Conservation (phyloP, 106 monocot species). For the Dioscorea alata region DNA sequence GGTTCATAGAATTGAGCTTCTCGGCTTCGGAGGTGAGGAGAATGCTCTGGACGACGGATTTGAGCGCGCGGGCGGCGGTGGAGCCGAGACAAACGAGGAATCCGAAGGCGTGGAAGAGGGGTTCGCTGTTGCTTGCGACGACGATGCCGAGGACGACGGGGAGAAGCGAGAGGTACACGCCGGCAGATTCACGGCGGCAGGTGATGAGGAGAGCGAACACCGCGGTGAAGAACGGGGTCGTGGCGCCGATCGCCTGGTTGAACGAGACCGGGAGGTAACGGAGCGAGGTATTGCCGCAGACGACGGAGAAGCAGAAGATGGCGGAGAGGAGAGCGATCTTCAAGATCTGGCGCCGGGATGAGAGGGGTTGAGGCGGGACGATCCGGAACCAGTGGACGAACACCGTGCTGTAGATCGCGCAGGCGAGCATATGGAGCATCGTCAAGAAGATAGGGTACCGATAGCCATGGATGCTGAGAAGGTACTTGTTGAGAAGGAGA, state of each 20-base stretch:
- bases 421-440: slow-evolving; percentile 13
- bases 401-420: slow-evolving; percentile 8
- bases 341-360: slow-evolving; percentile 13
- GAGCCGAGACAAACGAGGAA: slow-evolving; percentile 22
- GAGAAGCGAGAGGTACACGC: slow-evolving; percentile 10
- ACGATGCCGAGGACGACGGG: slow-evolving; percentile 19
- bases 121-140: slow-evolving; percentile 14
- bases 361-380: slow-evolving; percentile 7
- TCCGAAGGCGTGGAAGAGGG: slow-evolving; percentile 16
- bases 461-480: slow-evolving; percentile 10
- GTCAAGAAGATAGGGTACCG: slow-evolving; percentile 17
- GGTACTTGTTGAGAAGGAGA: slow-evolving; percentile 14
- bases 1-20: slow-evolving; percentile 12
- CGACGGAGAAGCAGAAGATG: slow-evolving; percentile 20
- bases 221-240: slow-evolving; percentile 16
- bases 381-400: slow-evolving; percentile 12
- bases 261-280: slow-evolving; percentile 20
- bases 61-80: slow-evolving; percentile 15
- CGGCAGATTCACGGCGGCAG: slow-evolving; percentile 2
- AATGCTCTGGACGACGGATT: slow-evolving; percentile 16
- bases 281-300: slow-evolving; percentile 21
- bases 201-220: slow-evolving; percentile 11
- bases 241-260: slow-evolving; percentile 18
- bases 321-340: slow-evolving; percentile 13
- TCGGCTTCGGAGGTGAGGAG: slow-evolving; percentile 14